These are phyloP conservation scores for Paramyrothecium roridum DNA, from an alignment of 2,329 filamentous ascomycete genomes.

Conservation along the genomic window DNA sequence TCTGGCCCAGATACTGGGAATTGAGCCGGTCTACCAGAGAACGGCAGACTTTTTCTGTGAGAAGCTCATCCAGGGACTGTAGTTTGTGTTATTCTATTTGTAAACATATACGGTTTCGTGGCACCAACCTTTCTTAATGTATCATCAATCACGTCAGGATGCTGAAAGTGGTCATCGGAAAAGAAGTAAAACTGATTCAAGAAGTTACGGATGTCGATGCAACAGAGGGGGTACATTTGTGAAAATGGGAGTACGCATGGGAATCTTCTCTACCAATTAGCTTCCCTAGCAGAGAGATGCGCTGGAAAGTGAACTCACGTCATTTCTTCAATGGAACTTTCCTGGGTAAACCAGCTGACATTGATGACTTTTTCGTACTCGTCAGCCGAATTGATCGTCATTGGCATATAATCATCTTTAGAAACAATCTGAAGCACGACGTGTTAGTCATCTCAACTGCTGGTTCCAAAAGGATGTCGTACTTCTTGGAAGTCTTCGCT, in stretches of 20 bases:
- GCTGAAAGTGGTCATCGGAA: slow-evolving; percentile 91
- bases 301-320: slow-evolving; percentile 46
- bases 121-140: slow-evolving; percentile 69
- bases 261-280: slow-evolving; percentile 53
- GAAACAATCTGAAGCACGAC: slow-evolving; percentile 56
- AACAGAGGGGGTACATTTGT: slow-evolving; percentile 98
- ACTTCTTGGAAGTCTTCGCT: slow-evolving; percentile 95
- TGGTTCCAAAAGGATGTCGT: slow-evolving; percentile 1
- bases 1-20: slow-evolving; percentile 94
- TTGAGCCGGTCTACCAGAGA: slow-evolving; percentile 83
- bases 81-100: not conserved
- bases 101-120: not conserved
- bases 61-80: slow-evolving; percentile 87
- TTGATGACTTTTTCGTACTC: slow-evolving; percentile 96
- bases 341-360: slow-evolving; percentile 92
- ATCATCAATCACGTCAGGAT: slow-evolving; percentile 85
- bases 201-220: slow-evolving; percentile 97
- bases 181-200: slow-evolving; percentile 98
- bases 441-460: not conserved
- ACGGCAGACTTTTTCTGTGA: slow-evolving; percentile 88
- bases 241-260: slow-evolving; percentile 96
- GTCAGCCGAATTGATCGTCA: slow-evolving; percentile 87
- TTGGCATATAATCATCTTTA: slow-evolving; percentile 99
- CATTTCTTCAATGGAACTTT: slow-evolving; percentile 72
- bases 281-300: too few species aligned